Evolutionary conservation across 345 rosid species (phyloP).

Genomic region (Eucalyptus regnans): DNA sequence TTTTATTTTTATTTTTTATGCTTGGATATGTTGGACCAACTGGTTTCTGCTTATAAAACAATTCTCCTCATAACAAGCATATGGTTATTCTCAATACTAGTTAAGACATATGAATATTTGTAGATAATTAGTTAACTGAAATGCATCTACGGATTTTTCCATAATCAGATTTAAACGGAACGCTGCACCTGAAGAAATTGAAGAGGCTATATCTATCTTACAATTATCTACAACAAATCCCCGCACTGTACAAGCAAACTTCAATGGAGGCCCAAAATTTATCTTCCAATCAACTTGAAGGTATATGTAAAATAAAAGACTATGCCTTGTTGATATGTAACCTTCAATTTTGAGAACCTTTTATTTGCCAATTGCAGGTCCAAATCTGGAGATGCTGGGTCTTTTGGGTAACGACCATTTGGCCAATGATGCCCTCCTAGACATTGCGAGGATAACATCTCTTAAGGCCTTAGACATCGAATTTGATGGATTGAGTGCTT

Average conservation of each 20-base stretch:
- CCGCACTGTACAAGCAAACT: background rate
- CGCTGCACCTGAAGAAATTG: background rate
- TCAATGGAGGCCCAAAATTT: background rate
- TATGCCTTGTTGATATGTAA: no score
- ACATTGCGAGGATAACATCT: background rate
- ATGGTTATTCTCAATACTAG: rapidly evolving
- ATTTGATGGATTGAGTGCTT: background rate
- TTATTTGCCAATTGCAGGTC: background rate
- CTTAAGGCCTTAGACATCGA: rapidly evolving
- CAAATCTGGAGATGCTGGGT: background rate
- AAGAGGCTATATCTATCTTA: background rate
- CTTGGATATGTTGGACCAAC: background rate
- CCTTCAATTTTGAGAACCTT: background rate
- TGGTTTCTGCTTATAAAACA: background rate
- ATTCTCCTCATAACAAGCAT: background rate
- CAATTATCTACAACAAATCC: background rate
- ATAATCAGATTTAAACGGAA: background rate
- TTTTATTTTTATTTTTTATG: no score
- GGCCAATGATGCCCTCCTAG: rapidly evolving
- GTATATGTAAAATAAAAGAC: no score
- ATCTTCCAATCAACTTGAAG: no score
- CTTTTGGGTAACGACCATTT: rapidly evolving
- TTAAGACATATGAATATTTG: no score
- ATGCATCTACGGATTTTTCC: background rate
- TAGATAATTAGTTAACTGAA: no score